Evolutionary conservation across 495 filamentous ascomycete species (phyloP), one percentile per base, ranked within the genome.

Genomic region (Penicillium tannophilum): DNA sequence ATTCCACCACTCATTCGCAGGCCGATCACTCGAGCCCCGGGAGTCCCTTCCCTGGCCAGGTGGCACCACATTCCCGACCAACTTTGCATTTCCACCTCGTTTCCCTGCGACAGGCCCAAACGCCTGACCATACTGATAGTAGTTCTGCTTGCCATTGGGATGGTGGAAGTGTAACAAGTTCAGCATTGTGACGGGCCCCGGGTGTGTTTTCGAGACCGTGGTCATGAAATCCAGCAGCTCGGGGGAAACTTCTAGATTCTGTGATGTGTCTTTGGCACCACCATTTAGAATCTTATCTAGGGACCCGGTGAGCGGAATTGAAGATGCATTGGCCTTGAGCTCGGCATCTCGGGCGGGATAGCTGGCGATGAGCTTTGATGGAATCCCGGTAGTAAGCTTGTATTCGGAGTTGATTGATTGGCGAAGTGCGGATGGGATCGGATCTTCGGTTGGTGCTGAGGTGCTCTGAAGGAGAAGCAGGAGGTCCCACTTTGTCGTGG

Each of bases 151-250:
- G 56, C 68, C 77, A 12, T 75, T 76, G 0, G 76, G 73, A 17
- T 75, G 67, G 20, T 77, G 72, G 68, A 89, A 88, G 55, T 85
- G 77, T 7, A 89, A 76, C n/a, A 88, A 72, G 55, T 88, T 89
- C n/a, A 88, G 70, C 86, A 88, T 88, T 2, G 82, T 84, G 4
- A 88, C 83, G 0, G 86, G 80, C 9, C 80, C 77, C 8, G 64
- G 43, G 19, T 74, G 71, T 28, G 62, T 67, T 45, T 58, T 52
- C 3, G 56, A 60, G 19, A 72, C 62, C 28, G 42, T 14, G 3
- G 67, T 56, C 68, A 86, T 82, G 76, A 83, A 88, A 10, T 64
- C 48, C 5, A 71, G 61, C 1, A 88, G 72, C n/a, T 83, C 75
- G 1, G 72, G 67, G 12, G 76, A 77, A 14, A 86, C 64, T 64